Conservation (phyloP, 441 rosid genomes). For the Capsella rubella region DNA sequence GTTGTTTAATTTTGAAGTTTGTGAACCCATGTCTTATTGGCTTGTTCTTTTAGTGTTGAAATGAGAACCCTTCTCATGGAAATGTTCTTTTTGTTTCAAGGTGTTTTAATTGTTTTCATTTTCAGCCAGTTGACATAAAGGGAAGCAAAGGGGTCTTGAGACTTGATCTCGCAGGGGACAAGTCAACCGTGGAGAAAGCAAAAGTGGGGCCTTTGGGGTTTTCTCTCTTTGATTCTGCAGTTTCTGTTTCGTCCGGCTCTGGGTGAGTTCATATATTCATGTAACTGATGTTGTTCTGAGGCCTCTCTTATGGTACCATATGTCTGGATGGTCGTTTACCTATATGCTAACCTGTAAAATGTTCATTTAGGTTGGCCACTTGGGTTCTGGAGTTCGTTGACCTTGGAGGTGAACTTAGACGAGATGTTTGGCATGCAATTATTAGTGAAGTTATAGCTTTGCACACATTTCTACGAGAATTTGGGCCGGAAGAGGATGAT, state of each 20-base stretch:
- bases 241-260: conserved; percentile 72
- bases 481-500: conserved; percentile 76
- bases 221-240: conserved; percentile 86
- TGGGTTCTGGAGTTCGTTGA: conserved; percentile 98
- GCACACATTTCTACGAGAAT: conserved; percentile 77
- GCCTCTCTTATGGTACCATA: background rate
- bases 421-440: conserved; percentile 96
- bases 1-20: background rate
- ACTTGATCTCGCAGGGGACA: conserved; percentile 72
- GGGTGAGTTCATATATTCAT: conserved; percentile 56
- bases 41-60: conserved; percentile 7
- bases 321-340: conserved; percentile 19
- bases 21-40: background rate
- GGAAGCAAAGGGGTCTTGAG: conserved; percentile 66
- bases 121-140: conserved; percentile 69
- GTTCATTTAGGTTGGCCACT: conserved; percentile 60
- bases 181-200: conserved; percentile 69
- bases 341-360: conserved; percentile 31
- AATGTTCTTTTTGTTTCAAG: conserved; percentile 24
- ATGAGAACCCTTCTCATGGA: conserved; percentile 8
- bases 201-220: conserved; percentile 96
- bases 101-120: conserved; percentile 30
- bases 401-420: conserved; percentile 92
- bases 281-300: conserved; percentile 26
- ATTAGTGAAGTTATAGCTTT: conserved; percentile 80